A percentile compares a stretch with the other conserved stretches of the same genome.
These are phyloP conservation scores for Tolypocladium sp. DNA, from an alignment of 2,329 filamentous ascomycete species.

Conservation along the genomic window DNA sequence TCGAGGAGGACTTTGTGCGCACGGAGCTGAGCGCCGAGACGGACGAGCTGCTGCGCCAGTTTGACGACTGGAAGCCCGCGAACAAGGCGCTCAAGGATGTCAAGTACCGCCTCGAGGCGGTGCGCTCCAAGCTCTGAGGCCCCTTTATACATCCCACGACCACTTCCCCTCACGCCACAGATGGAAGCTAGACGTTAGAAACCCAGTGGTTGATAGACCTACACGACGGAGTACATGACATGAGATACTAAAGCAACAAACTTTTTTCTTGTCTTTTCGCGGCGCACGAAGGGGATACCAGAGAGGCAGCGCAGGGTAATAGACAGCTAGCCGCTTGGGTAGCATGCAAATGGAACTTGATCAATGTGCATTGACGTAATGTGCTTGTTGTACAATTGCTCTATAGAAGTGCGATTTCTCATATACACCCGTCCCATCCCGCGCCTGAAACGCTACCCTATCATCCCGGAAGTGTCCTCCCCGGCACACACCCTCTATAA, in stretches of 20 bases:
- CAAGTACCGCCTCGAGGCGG: slow-evolving; percentile 85
- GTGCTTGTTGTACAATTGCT: not conserved
- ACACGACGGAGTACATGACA: not conserved
- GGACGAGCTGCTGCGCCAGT: slow-evolving; percentile 69
- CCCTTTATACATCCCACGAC: slow-evolving; percentile 7
- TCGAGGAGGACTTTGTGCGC: slow-evolving; percentile 88
- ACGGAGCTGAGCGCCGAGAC: slow-evolving; percentile 72
- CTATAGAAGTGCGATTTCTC: not conserved
- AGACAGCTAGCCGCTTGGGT: not conserved
- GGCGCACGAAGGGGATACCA: not conserved
- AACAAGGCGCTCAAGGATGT: slow-evolving; percentile 93
- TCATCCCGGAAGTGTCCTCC: not conserved
- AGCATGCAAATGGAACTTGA: not conserved
- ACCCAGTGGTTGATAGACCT: not conserved
- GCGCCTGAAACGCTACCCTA: not conserved
- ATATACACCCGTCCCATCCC: not conserved
- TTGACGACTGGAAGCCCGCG: slow-evolving; percentile 85
- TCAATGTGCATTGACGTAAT: not conserved
- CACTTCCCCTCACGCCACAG: not conserved
- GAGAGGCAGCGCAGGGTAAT: not conserved
- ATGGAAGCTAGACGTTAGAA: not conserved
- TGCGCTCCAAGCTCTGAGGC: slow-evolving; percentile 69
- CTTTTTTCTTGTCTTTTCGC: not conserved
- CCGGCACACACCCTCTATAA: not conserved
- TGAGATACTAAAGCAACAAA: not conserved